phyloP scores from a whole-genome alignment of 495 filamentous ascomycete genomes.

The Baudoinia panamericana region DNA sequence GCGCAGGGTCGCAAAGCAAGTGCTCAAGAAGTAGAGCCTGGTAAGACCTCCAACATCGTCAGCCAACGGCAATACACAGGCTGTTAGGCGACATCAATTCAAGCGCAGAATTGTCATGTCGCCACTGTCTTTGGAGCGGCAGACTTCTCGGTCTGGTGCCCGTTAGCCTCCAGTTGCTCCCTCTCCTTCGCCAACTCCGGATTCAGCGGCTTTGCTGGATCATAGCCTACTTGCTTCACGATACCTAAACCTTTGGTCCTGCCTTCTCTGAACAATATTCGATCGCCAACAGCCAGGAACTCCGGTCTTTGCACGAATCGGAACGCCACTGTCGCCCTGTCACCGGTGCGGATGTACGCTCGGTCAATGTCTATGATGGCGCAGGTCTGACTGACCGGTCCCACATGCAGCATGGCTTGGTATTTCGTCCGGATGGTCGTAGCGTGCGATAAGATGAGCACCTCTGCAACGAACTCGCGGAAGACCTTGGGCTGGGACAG shows the following conservation, averaged over 20 bases:
- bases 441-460: conserved; percentile 87
- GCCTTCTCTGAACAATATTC: conserved; percentile 86
- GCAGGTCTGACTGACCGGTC: conserved; percentile 88
- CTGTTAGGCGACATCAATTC: too few relatives aligned
- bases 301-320: conserved; percentile 93
- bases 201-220: conserved; percentile 47
- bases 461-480: conserved; percentile 89
- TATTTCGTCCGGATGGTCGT: conserved; percentile 98
- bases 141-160: neutral
- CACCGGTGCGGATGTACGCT: conserved; percentile 87
- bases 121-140: conserved; percentile 2
- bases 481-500: conserved; percentile 54
- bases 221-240: conserved; percentile 84
- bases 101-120: too few relatives aligned
- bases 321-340: conserved; percentile 84
- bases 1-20: conserved; percentile 10
- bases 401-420: conserved; percentile 97
- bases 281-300: conserved; percentile 76
- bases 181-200: conserved; percentile 28
- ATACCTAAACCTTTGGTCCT: conserved; percentile 92
- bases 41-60: too few relatives aligned
- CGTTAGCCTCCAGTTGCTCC: conserved; percentile 8
- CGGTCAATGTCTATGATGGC: conserved; percentile 96
- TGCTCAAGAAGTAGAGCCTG: conserved; percentile 12
- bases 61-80: too few relatives aligned